These are phyloP conservation scores for Coffea humblotiana DNA, from an alignment of 305 asterid species.

Conservation along the genomic window DNA sequence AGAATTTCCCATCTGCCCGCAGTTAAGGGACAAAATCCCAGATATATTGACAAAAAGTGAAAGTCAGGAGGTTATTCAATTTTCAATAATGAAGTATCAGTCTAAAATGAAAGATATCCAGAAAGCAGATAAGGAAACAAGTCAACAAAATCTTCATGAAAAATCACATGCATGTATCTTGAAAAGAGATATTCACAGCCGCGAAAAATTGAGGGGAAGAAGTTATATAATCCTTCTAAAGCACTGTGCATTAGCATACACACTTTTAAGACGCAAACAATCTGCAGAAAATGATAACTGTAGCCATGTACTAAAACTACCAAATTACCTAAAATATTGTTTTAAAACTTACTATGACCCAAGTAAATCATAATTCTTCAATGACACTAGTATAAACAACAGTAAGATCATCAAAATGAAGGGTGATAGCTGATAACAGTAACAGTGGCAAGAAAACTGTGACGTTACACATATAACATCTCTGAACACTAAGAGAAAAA, in stretches of 20 bases:
- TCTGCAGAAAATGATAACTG: neutral
- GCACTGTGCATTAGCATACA: slow-evolving; percentile 1
- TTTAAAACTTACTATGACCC: neutral
- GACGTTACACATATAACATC: neutral
- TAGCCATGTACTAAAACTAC: neutral
- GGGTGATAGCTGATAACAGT: neutral
- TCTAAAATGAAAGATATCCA: neutral
- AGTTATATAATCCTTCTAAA: neutral
- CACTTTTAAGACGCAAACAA: neutral
- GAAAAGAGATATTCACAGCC: neutral
- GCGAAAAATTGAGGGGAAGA: neutral
- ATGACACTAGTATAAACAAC: neutral
- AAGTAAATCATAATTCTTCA: neutral
- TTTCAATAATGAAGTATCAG: neutral
- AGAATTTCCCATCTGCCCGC: neutral
- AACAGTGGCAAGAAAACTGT: neutral
- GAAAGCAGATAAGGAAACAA: neutral
- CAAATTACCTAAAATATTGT: neutral
- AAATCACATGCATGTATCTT: neutral
- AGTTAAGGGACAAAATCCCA: neutral
- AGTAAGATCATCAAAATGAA: neutral
- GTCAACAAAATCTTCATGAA: neutral
- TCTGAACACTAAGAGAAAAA: neutral
- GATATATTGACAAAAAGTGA: neutral
- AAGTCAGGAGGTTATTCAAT: neutral